These are phyloP conservation scores for Funneliformis geosporum DNA, from an alignment of 192 early-diverging fungal species.

Conservation along the genomic window DNA sequence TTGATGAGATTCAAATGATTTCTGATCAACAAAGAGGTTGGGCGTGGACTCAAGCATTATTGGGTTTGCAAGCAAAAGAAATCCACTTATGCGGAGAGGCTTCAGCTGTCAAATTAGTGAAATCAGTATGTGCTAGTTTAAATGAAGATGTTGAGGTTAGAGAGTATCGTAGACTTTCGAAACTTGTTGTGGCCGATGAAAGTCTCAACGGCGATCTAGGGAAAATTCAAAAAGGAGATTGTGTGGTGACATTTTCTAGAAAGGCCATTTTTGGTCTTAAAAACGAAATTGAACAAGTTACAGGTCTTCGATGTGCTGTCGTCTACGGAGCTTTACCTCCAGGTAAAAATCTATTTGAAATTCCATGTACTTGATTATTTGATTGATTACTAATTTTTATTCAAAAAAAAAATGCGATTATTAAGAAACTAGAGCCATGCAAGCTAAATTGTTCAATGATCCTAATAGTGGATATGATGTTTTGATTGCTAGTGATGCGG, in stretches of 20 bases:
- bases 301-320: slow-evolving; percentile 80
- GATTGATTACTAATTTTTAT: background rate
- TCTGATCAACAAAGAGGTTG: slow-evolving; percentile 82
- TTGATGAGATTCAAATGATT: slow-evolving; percentile 99
- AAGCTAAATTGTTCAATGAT: slow-evolving; percentile 91
- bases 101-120: slow-evolving; percentile 78
- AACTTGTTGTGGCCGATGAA: slow-evolving; percentile 53
- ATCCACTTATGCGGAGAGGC: slow-evolving; percentile 94
- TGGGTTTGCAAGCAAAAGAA: slow-evolving; percentile 78
- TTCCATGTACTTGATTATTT: background rate
- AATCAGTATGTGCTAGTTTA: slow-evolving; percentile 65
- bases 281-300: slow-evolving; percentile 69
- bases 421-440: slow-evolving; percentile 77
- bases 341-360: slow-evolving; percentile 35
- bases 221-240: slow-evolving; percentile 78
- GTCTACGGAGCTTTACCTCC: slow-evolving; percentile 95
- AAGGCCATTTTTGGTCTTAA: slow-evolving; percentile 79
- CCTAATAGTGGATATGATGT: slow-evolving; percentile 74
- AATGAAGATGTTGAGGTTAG: slow-evolving; percentile 82
- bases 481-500: slow-evolving; percentile 92
- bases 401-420: background rate
- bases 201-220: slow-evolving; percentile 59
- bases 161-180: slow-evolving; percentile 77
- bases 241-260: slow-evolving; percentile 88
- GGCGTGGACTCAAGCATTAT: slow-evolving; percentile 92